A percentile compares a stretch with the other conserved stretches of the same genome.
phyloP scores from a whole-genome alignment of 75 land plant genomes.

The Azolla pinnata region DNA sequence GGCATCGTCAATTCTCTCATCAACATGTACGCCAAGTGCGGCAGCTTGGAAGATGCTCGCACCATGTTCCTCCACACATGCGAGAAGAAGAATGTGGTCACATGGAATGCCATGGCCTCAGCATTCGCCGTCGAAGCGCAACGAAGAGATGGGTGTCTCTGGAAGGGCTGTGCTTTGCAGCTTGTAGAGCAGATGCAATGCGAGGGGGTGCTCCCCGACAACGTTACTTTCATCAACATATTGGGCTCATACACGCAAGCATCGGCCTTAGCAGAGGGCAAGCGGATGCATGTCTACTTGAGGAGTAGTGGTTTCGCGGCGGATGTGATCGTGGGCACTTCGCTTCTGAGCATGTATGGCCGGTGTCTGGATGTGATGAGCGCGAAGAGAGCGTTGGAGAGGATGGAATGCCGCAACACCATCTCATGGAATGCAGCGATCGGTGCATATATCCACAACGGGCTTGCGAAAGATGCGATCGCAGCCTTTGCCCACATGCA shows the following conservation, averaged over 20 bases:
- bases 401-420: constrained; percentile 17
- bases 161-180: no score
- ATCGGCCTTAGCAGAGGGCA: constrained; percentile 26
- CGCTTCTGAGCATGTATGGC: constrained; percentile 40
- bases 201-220: constrained; percentile 21
- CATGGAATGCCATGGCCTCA: constrained; percentile 30
- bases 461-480: constrained; percentile 26
- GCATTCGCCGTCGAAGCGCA: constrained; percentile 22
- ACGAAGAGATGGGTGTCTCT: no score
- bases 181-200: constrained; percentile 16
- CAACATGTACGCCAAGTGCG: no score
- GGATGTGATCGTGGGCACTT: constrained; percentile 34
- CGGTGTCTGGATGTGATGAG: constrained; percentile 16
- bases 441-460: constrained; percentile 35
- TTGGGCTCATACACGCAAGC: constrained; percentile 36
- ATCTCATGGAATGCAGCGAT: constrained; percentile 42
- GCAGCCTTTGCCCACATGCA: constrained; percentile 33
- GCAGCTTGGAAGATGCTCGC: no score
- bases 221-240: constrained; percentile 30
- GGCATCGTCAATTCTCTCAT: no score
- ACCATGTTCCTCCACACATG: no score
- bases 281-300: constrained; percentile 27
- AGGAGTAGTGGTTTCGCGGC: constrained; percentile 12
- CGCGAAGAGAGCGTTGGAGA: constrained; percentile 1
- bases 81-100: constrained; percentile 22